Evolutionary conservation across 2,329 filamentous ascomycete species (phyloP), one percentile per base, ranked within the genome.

Genomic region (Coleophoma eucalyptorum): DNA sequence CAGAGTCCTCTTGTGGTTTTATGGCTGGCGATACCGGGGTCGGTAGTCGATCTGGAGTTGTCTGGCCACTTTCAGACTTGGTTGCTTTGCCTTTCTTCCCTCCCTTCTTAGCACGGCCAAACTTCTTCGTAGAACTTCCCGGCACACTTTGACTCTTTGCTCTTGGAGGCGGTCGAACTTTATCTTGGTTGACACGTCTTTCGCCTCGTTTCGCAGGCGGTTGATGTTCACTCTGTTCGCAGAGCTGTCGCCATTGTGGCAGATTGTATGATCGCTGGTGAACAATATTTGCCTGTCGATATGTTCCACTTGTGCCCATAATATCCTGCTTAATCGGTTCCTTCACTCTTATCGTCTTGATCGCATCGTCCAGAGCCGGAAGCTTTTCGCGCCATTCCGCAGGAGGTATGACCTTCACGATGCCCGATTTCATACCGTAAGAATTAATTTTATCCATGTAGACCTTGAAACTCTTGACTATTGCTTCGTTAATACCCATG

Each of bases 271-370:
- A 91, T 66, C 94, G 83, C 67, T 95, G 90, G 71, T 97, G 95
- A 63, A 97, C 86, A 53, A 99, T 92, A 66, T 99, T 99, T 64
- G 94, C 90, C 69, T 99, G 94, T 34, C 93, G 93, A 67, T 97
- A 99, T 50, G 90, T 95, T 50, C 94, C 95, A 65, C 93, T 90
- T 47, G 89, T 90, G 40, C 94, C 94, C 77, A 95, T 93, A 62
- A 99, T 99, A 63, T 99, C 94, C 69, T 99, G 94, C 65, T 91
- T 96, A 67, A 99, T 97, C 3, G 94, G 94, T 58, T 99, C 95
- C 70, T 93, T 93, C 64, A 99, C 92, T 65, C 86, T 87, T 68
- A 99, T 89, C 55, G 87, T 86, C 72, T 97, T 97, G 57, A 99
- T 81, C 46, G 90, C 79, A 62, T 97, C 88, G 64, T 94, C 85